Conservation (phyloP, 768 basidiomycete genomes). For the Mycena chlorophos region DNA sequence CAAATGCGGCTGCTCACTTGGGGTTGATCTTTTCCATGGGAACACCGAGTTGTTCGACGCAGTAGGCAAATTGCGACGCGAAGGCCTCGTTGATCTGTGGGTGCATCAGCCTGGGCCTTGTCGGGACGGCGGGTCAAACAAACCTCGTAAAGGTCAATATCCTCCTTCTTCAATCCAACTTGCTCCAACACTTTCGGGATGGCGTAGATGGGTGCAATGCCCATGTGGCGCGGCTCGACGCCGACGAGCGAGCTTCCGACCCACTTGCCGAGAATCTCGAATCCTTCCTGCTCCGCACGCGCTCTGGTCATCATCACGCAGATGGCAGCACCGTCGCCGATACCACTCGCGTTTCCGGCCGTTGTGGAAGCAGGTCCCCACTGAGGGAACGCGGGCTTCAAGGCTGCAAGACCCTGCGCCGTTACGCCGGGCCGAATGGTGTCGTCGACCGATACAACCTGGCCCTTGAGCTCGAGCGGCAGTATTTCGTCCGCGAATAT, state of each 20-base stretch:
- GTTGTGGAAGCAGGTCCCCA: conserved; percentile 75
- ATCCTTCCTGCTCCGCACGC: conserved; percentile 71
- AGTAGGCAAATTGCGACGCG: conserved; percentile 92
- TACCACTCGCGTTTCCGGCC: conserved; percentile 83
- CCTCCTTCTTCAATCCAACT: conserved; percentile 64
- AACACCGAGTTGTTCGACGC: conserved; percentile 76
- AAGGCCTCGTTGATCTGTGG: conserved; percentile 86
- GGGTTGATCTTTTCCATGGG: conserved; percentile 84
- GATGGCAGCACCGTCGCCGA: conserved; percentile 91
- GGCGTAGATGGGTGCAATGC: conserved; percentile 70
- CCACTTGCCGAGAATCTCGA: conserved; percentile 83
- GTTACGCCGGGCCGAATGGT: conserved; percentile 87
- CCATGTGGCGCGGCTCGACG: conserved; percentile 81
- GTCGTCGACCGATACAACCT: conserved; percentile 72
- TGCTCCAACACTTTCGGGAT: conserved; percentile 68
- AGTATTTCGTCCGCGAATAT: conserved; percentile 88
- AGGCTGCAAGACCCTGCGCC: conserved; percentile 65
- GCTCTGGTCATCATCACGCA: conserved; percentile 80
- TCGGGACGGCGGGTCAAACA: neutral
- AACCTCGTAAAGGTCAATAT: conserved; percentile 78
- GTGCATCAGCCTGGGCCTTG: neutral
- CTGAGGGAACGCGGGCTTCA: conserved; percentile 86
- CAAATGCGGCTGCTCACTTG: conserved; percentile 50
- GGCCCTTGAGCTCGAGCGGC: conserved; percentile 75
- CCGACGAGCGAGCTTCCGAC: conserved; percentile 78